These are phyloP conservation scores for Pleurostoma richardsiae DNA, from an alignment of 2,329 filamentous ascomycete genomes.

Conservation along the genomic window DNA sequence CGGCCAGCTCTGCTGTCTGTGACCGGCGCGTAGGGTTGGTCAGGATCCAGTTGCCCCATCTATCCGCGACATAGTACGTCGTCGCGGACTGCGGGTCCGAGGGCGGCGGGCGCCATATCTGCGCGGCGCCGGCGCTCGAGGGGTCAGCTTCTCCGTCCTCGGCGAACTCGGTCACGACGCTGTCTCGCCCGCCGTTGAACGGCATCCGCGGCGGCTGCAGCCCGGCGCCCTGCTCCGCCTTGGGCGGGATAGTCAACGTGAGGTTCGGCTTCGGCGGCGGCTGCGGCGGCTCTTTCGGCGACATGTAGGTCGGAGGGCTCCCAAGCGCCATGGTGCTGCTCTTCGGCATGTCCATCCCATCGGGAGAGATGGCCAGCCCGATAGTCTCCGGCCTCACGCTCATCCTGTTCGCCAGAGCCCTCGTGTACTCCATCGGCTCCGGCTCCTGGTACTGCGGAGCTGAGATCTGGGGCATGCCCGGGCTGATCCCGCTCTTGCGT, in stretches of 20 bases:
- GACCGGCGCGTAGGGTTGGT: slow-evolving; percentile 26
- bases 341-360: slow-evolving; percentile 2
- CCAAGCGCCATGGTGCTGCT: slow-evolving; percentile 1
- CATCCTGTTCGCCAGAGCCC: slow-evolving; percentile 13
- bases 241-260: slow-evolving; percentile 28
- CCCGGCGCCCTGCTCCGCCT: slow-evolving; percentile 1
- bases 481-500: slow-evolving; percentile 10
- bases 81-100: slow-evolving; percentile 38
- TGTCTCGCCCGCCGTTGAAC: slow-evolving; percentile 24
- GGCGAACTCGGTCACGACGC: slow-evolving; percentile 48
- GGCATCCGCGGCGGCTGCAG: slow-evolving; percentile 4
- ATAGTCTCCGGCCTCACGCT: slow-evolving; percentile 32
- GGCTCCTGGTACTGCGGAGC: slow-evolving; percentile 27
- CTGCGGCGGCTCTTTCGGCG: slow-evolving; percentile 12
- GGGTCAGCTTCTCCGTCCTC: slow-evolving; percentile 37
- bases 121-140: slow-evolving; percentile 25
- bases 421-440: slow-evolving; percentile 12
- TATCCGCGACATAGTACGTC: slow-evolving; percentile 46
- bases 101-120: slow-evolving; percentile 46
- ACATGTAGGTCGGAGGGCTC: slow-evolving; percentile 6
- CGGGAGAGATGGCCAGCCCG: slow-evolving; percentile 38
- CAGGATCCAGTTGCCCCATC: slow-evolving; percentile 48
- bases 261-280: slow-evolving; percentile 34
- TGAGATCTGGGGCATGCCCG: slow-evolving; percentile 33
- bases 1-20: slow-evolving; percentile 18